Evolutionary conservation across 2,329 filamentous ascomycete genomes (phyloP).

Genomic region (Ambrosiella cleistominuta): DNA sequence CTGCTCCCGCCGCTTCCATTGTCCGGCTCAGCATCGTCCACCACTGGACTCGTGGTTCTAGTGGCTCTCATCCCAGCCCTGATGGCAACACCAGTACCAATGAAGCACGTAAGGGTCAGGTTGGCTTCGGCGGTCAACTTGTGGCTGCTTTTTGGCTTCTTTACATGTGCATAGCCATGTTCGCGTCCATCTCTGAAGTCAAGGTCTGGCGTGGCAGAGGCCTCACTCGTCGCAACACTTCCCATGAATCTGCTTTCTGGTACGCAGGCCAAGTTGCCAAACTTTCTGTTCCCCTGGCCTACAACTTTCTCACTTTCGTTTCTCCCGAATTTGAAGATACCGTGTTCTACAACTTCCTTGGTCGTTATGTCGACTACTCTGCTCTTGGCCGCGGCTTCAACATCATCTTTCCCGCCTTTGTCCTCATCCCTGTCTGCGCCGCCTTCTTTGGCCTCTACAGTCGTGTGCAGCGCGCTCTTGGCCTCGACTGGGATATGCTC

Average conservation of each 20-base stretch:
- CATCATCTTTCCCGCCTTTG: constrained; percentile 71
- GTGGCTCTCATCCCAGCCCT: background rate
- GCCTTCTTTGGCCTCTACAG: constrained; percentile 84
- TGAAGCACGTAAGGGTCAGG: constrained; percentile 41
- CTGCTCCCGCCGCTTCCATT: constrained; percentile 58
- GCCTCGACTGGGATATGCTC: constrained; percentile 57
- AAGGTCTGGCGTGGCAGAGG: constrained; percentile 96
- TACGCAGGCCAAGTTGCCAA: constrained; percentile 86
- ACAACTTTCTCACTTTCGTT: constrained; percentile 91
- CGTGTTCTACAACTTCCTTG: constrained; percentile 75
- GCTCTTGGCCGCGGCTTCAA: constrained; percentile 71
- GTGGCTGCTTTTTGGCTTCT: constrained; percentile 76
- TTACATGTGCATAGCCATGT: constrained; percentile 86
- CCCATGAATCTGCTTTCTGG: constrained; percentile 87
- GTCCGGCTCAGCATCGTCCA: constrained; percentile 52
- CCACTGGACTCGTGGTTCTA: constrained; percentile 40
- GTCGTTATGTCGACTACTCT: constrained; percentile 66
- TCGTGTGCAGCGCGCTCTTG: constrained; percentile 55
- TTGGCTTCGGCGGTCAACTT: constrained; percentile 74
- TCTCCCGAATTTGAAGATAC: constrained; percentile 55
- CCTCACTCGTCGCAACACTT: constrained; percentile 76
- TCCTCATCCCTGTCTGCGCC: constrained; percentile 69
- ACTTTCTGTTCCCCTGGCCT: constrained; percentile 78
- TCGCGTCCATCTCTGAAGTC: constrained; percentile 76
- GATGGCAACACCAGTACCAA: background rate